Evolutionary conservation across 1,284 basidiomycete genomes (phyloP), one percentile per base, ranked within the genome.

Genomic region (Xerocomus cyaneibrunnescens): DNA sequence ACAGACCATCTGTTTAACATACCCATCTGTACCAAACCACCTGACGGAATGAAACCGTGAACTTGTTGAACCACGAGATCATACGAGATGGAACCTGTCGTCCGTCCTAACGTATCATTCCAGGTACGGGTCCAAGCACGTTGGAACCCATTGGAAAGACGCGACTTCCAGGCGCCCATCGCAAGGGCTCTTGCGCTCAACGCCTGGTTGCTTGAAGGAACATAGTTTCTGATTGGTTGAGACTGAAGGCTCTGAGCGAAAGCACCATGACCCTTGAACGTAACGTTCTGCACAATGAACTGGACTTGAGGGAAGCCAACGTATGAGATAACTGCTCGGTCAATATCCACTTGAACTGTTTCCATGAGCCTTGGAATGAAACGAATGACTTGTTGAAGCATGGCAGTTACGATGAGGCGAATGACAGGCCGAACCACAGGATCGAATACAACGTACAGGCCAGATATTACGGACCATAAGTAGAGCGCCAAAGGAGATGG

Each of bases 321-420:
- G 35, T 81, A 77, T 3, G 75, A 77, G 25, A 87, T 59, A 2
- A 74, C 68, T 3, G 78, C 76, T 19, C 74, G 74, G 54, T 82
- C 76, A 3, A 89, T 65, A 56, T 89, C 86, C 43, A 90, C 81
- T 48, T 83, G 80, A 27, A 89, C 62, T 1, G 80, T 77, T 57
- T 85, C 81, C 31, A 81, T 82, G 44, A 89, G 74, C 39, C 75
- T 73, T 16, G 87, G 87, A 0, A 89, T 74, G 66, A 78, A 79
- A 51, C 76, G 76, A 55, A 89, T 85, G 50, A 77, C 64, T 48
- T 84, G 60, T 14, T 82, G 81, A n/a, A 87, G 72, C 43, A 67
- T 66, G 6, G 75, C 72, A 12, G 84, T 77, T 37, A 84, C 79
- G 50, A 73, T 67, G 6, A 76, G 64, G 32, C 87, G 84, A 51